Conservation (phyloP, 768 basidiomycete species). For the Leccinum longicurvipes region DNA sequence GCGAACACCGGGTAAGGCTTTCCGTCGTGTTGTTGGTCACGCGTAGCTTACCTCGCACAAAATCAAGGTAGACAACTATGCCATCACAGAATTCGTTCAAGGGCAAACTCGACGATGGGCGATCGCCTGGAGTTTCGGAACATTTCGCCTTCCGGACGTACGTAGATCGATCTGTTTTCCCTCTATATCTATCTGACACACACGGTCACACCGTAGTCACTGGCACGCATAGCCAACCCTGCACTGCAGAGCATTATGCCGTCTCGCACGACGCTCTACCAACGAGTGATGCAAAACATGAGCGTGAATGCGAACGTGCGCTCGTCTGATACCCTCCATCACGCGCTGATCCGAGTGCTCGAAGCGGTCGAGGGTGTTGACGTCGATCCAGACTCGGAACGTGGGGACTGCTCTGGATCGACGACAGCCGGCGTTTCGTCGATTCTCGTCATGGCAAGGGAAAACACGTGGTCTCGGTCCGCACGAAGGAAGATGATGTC, state of each 20-base stretch:
- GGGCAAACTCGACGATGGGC: slow-evolving; percentile 93
- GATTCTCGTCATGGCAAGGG: slow-evolving; percentile 28
- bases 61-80: slow-evolving; percentile 79
- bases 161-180: slow-evolving; percentile 25
- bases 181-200: background rate
- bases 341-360: slow-evolving; percentile 32
- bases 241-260: slow-evolving; percentile 55
- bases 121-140: slow-evolving; percentile 78
- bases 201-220: slow-evolving; percentile 21
- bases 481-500: slow-evolving; percentile 49
- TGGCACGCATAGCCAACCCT: slow-evolving; percentile 38
- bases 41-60: background rate
- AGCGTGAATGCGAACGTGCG: background rate
- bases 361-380: slow-evolving; percentile 31
- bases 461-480: slow-evolving; percentile 68
- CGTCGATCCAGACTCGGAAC: slow-evolving; percentile 1
- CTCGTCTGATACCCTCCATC: slow-evolving; percentile 8
- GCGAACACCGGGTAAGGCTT: slow-evolving; percentile 39
- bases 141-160: slow-evolving; percentile 73
- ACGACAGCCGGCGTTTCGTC: background rate
- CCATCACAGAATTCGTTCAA: slow-evolving; percentile 77
- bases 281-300: slow-evolving; percentile 28
- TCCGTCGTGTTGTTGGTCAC: background rate
- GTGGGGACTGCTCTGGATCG: background rate
- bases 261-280: slow-evolving; percentile 50